Base-by-base conservation (phyloP, 306 rosid species). In the Dalbergia cochinchinensis region DNA sequence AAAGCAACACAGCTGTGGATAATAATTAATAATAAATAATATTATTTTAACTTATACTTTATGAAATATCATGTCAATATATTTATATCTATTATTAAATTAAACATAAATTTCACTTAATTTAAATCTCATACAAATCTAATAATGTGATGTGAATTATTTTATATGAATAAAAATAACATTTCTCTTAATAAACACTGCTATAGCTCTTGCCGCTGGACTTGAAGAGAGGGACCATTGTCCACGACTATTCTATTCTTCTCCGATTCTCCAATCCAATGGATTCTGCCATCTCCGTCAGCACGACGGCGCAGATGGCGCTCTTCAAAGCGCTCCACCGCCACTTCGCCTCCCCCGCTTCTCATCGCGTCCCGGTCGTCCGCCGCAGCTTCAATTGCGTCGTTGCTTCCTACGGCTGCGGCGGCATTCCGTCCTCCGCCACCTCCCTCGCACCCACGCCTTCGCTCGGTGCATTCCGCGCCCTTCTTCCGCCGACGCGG, bases 211-310 rank as follows among this genome's bases (percentile, higher is more conserved):
- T 16, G 3, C 54, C 13, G 5, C 5, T 48, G 54, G 57, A 50
- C 8, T n/a, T 13, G 9, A 13, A 76, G 70, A 81, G 65, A 33
- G 54, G 53, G 19, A 18, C 15, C 48, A 8, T 7, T 1, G 26
- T 44, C 39, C 6, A 8, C 13, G 15, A 57, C 44, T 70, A 53
- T 64, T 39, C 77, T 73, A 68, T n/a, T 39, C 42, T 73, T 54
- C 60, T 54, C 20, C 65, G 19, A 9, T 3, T 60, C 11, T 62
- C 13, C 39, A 6, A 37, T 67, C 82, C 86, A 51, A 94, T 94
- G 97, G 99, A 94, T 80, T 86, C 91, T 62, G 65, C 92, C 13
- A 12, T 88, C 26, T 80, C 85, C 45, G 71, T 83, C 51, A 34
- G 86, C 12, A 26, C 80, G 16, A 68, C 92, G 22, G 73, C 91